These are phyloP conservation scores for Onygena corvina DNA, from an alignment of 2,329 filamentous ascomycete species.

Conservation along the genomic window DNA sequence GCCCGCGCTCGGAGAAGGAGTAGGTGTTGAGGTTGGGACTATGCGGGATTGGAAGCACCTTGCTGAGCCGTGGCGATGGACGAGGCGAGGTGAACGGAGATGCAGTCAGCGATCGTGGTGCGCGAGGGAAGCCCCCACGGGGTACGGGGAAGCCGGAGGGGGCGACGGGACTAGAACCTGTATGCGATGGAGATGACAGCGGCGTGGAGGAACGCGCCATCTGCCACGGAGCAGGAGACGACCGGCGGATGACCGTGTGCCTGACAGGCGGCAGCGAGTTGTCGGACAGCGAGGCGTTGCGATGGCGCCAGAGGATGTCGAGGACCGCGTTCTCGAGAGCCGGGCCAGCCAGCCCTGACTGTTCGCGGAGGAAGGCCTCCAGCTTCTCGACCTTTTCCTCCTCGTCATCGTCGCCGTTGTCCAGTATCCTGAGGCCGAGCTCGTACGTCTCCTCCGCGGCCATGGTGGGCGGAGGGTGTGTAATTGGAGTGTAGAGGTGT, in stretches of 20 bases:
- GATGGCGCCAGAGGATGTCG: slow-evolving; percentile 65
- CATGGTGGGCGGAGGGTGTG: slow-evolving; percentile 46
- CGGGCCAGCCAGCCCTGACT: slow-evolving; percentile 62
- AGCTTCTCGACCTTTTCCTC: slow-evolving; percentile 91
- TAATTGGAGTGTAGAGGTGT: not conserved
- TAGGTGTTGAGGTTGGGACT: slow-evolving; percentile 91
- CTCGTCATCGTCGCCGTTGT: slow-evolving; percentile 71
- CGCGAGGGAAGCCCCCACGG: slow-evolving; percentile 62
- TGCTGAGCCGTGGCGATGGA: slow-evolving; percentile 79
- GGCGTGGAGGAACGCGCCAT: slow-evolving; percentile 63
- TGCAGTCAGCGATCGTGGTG: slow-evolving; percentile 61
- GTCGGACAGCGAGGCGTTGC: slow-evolving; percentile 35
- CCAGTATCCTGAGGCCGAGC: slow-evolving; percentile 74
- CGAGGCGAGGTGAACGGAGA: slow-evolving; percentile 91
- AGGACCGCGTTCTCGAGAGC: slow-evolving; percentile 81
- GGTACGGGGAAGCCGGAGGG: slow-evolving; percentile 65
- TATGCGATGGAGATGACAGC: slow-evolving; percentile 65
- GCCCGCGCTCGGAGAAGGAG: slow-evolving; percentile 76
- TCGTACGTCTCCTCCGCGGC: slow-evolving; percentile 88
- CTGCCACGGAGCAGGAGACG: slow-evolving; percentile 90
- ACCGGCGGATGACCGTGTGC: slow-evolving; percentile 76
- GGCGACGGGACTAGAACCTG: slow-evolving; percentile 65
- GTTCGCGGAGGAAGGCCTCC: slow-evolving; percentile 69
- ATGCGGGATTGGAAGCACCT: slow-evolving; percentile 87
- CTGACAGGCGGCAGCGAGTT: slow-evolving; percentile 76